A percentile compares a stretch with the other conserved stretches of the same genome.
Evolutionary conservation across 2,329 filamentous ascomycete species (phyloP).

Genomic region (Hysterium pulicare): DNA sequence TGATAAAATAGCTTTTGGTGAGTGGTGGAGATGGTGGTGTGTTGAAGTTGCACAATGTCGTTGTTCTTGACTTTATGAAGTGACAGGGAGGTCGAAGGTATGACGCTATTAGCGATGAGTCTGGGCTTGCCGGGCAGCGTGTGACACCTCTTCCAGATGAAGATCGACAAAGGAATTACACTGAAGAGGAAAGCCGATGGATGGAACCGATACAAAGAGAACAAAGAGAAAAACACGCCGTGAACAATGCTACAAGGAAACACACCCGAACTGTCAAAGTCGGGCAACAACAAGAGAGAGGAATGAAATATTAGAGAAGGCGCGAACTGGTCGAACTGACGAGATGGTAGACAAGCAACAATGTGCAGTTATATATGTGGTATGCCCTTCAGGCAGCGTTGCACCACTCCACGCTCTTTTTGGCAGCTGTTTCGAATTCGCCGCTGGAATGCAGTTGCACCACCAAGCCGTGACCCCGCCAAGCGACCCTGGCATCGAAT

Average conservation of each 20-base stretch:
- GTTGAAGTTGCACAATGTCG: constrained; percentile 1
- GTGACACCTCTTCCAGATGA: neutral
- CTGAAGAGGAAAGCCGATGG: neutral
- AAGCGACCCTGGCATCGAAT: neutral
- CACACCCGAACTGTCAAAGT: neutral
- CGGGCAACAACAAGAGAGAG: neutral
- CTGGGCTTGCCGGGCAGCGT: neutral
- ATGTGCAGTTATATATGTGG: no score
- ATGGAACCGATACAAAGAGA: neutral
- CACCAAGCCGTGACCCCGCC: no score
- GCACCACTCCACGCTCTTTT: no score
- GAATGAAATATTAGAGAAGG: constrained; percentile 2
- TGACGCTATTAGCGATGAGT: neutral
- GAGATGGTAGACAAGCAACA: no score
- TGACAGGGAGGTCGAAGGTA: neutral
- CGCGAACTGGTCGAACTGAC: neutral
- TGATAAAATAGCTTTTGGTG: neutral
- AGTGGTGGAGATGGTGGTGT: no score
- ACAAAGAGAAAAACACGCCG: neutral
- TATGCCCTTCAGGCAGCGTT: no score
- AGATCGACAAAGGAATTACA: constrained; percentile 3
- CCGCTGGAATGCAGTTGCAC: no score
- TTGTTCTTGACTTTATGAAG: constrained; percentile 1
- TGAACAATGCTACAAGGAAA: constrained; percentile 2
- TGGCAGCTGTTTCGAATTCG: no score